phyloP scores from a whole-genome alignment of 345 rosid species.

The Rhodomyrtus tomentosa region DNA sequence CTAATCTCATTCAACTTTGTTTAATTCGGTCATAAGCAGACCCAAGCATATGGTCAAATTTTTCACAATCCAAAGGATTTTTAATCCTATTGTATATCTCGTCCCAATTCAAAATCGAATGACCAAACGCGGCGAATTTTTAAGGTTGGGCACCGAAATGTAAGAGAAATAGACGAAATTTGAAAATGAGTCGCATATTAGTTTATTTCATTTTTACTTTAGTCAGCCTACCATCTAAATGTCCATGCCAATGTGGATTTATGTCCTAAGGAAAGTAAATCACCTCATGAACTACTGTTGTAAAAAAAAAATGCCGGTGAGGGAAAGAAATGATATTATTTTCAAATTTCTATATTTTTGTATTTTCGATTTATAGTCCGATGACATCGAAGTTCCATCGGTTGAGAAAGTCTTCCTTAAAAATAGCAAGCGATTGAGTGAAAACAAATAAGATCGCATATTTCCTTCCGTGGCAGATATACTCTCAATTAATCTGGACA shows the following conservation, averaged over 20 bases:
- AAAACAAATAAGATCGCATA: neutral
- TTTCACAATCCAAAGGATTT: too few relatives aligned
- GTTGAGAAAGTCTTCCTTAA: neutral
- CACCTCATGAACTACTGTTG: neutral
- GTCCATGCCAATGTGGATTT: neutral
- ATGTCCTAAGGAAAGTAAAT: neutral
- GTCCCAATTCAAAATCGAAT: too few relatives aligned
- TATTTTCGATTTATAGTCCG: accelerated
- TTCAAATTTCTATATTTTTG: accelerated
- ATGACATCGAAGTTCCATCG: neutral
- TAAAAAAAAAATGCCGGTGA: neutral
- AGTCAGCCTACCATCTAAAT: neutral
- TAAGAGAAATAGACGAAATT: neutral
- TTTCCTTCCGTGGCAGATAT: neutral
- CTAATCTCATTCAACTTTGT: too few relatives aligned
- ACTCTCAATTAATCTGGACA: neutral
- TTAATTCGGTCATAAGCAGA: too few relatives aligned
- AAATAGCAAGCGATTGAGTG: neutral
- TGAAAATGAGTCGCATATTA: neutral
- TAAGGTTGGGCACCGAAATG: neutral
- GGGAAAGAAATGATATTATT: accelerated
- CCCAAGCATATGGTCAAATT: too few relatives aligned
- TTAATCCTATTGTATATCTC: too few relatives aligned
- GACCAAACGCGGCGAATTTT: too few relatives aligned
- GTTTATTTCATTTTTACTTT: neutral